Conservation (phyloP, 2,329 filamentous ascomycete species). For the Chaetomiaceae sp. region DNA sequence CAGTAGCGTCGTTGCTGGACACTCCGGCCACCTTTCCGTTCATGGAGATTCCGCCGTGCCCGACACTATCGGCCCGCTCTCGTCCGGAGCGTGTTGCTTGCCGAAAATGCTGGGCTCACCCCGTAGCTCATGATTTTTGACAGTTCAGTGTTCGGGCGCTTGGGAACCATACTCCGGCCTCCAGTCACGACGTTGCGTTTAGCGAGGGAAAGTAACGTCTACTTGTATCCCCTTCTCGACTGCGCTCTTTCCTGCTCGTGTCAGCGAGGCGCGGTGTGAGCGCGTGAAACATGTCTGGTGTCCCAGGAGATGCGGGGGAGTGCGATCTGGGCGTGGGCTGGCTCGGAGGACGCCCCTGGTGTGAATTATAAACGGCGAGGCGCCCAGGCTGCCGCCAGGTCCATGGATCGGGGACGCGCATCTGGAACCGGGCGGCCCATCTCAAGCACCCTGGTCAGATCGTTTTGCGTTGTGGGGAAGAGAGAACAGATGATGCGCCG, state of each 20-base stretch:
- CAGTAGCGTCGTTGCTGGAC: background rate
- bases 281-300: background rate
- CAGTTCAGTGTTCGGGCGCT: too few relatives aligned
- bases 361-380: background rate
- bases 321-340: background rate
- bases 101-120: background rate
- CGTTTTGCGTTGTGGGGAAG: background rate
- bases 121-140: too few relatives aligned
- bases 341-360: background rate
- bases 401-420: background rate
- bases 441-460: background rate
- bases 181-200: too few relatives aligned
- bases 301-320: background rate
- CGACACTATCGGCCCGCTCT: background rate
- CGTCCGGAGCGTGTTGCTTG: too few relatives aligned
- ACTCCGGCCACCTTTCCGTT: background rate
- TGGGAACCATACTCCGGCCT: too few relatives aligned
- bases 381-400: background rate
- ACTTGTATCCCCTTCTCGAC: background rate
- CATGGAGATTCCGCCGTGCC: background rate
- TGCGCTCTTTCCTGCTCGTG: background rate
- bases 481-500: background rate
- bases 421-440: background rate
- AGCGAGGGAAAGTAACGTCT: background rate
- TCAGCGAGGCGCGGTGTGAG: background rate